These are phyloP conservation scores for Sugiyamaella castrensis DNA, from an alignment of 1,139 yeast genomes.

Conservation along the genomic window DNA sequence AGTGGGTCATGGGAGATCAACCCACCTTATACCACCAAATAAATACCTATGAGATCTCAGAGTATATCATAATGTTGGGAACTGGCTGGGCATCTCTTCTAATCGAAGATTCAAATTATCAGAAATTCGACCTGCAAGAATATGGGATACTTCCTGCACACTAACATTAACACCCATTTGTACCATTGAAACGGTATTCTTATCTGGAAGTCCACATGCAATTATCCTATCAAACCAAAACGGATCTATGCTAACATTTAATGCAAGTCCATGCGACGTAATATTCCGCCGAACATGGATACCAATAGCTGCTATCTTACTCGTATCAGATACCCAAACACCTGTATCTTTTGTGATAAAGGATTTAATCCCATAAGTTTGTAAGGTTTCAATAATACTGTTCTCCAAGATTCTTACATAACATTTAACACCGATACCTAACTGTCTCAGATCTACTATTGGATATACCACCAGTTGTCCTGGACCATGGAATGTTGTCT, in stretches of 20 bases:
- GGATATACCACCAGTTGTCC: conserved; percentile 91
- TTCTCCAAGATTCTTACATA: conserved; percentile 70
- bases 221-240: conserved; percentile 64
- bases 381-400: conserved; percentile 55
- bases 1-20: too few relatives aligned
- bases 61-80: too few relatives aligned
- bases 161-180: conserved; percentile 27
- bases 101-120: conserved; percentile 24
- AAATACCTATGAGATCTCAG: too few relatives aligned
- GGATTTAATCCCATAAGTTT: conserved; percentile 44
- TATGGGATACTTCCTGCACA: conserved; percentile 48
- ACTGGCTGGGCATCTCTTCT: too few relatives aligned
- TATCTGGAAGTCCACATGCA: conserved; percentile 82
- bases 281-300: conserved; percentile 79
- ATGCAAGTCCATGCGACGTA: conserved; percentile 85
- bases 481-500: conserved; percentile 93
- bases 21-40: too few relatives aligned
- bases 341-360: conserved; percentile 75
- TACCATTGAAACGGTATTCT: conserved; percentile 51
- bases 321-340: conserved; percentile 59
- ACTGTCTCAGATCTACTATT: conserved; percentile 66
- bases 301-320: conserved; percentile 87
- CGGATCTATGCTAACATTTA: conserved; percentile 74
- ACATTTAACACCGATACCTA: conserved; percentile 64
- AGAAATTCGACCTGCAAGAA: conserved; percentile 54